These are phyloP conservation scores for Terfezia boudieri DNA, from an alignment of 495 filamentous ascomycete genomes.

Conservation along the genomic window DNA sequence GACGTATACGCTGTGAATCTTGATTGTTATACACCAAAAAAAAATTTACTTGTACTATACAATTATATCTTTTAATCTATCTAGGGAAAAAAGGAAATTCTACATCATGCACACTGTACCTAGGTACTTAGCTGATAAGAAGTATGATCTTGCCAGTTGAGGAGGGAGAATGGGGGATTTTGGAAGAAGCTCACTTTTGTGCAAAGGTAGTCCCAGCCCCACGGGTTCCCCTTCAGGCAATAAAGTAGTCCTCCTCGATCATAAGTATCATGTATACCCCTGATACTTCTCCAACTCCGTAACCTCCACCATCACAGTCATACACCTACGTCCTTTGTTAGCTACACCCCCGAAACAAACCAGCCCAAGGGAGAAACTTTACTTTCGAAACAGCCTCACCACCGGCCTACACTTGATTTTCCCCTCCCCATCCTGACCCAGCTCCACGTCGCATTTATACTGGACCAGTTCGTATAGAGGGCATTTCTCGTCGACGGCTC, in stretches of 20 bases:
- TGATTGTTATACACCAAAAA: too few relatives aligned
- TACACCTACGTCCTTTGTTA: constrained; percentile 6
- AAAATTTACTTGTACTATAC: too few relatives aligned
- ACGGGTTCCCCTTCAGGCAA: too few relatives aligned
- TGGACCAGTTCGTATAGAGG: constrained; percentile 11
- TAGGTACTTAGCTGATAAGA: too few relatives aligned
- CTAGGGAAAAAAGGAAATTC: too few relatives aligned
- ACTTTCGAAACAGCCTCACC: constrained; percentile 16
- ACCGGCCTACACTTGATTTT: constrained; percentile 10
- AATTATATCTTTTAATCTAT: too few relatives aligned
- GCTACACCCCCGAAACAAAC: neutral
- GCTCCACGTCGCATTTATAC: constrained; percentile 12
- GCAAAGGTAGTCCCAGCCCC: too few relatives aligned
- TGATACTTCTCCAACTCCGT: constrained; percentile 11
- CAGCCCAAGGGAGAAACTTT: neutral
- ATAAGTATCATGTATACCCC: neutral
- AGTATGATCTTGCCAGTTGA: too few relatives aligned
- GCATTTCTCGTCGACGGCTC: constrained; percentile 5
- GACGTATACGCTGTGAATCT: too few relatives aligned
- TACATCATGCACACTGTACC: too few relatives aligned
- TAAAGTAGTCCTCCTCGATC: neutral
- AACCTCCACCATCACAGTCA: constrained; percentile 12
- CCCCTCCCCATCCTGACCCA: neutral
- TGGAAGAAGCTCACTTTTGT: too few relatives aligned
- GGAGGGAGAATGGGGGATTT: too few relatives aligned